Conservation (phyloP, 2,329 filamentous ascomycete genomes). For the Fusarium haematococcum region DNA sequence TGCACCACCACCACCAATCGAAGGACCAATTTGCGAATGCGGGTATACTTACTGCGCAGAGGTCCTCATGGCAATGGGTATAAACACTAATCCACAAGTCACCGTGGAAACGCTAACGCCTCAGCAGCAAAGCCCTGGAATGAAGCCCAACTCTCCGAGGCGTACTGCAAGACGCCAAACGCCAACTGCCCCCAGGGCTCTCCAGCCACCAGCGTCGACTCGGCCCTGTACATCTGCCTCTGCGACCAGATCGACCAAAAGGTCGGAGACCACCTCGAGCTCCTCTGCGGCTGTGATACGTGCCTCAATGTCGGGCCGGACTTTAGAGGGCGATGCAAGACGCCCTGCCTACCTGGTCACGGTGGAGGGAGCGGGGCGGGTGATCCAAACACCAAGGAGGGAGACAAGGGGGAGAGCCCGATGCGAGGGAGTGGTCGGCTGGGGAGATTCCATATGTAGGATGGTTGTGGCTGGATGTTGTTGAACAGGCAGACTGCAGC, state of each 20-base stretch:
- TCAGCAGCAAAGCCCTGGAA: constrained; percentile 49
- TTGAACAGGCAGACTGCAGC: not conserved
- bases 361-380: not conserved
- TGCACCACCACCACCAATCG: constrained; percentile 31
- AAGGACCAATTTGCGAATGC: constrained; percentile 53
- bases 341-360: constrained; percentile 47
- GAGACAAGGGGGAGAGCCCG: not conserved
- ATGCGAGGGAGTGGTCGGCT: constrained; percentile 16
- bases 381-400: not conserved
- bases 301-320: constrained; percentile 55
- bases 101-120: not conserved
- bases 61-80: constrained; percentile 54
- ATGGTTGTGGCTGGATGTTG: not conserved
- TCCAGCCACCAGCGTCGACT: constrained; percentile 47
- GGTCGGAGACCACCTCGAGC: constrained; percentile 50
- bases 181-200: constrained; percentile 47
- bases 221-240: constrained; percentile 54
- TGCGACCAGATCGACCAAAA: constrained; percentile 49
- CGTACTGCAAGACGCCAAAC: constrained; percentile 54
- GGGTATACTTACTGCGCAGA: constrained; percentile 57
- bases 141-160: constrained; percentile 47
- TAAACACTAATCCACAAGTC: not conserved
- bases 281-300: constrained; percentile 55
- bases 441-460: constrained; percentile 27
- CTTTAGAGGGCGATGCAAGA: constrained; percentile 54